Evolutionary conservation across 495 filamentous ascomycete genomes (phyloP).

Genomic region (Annulohypoxylon nitens): DNA sequence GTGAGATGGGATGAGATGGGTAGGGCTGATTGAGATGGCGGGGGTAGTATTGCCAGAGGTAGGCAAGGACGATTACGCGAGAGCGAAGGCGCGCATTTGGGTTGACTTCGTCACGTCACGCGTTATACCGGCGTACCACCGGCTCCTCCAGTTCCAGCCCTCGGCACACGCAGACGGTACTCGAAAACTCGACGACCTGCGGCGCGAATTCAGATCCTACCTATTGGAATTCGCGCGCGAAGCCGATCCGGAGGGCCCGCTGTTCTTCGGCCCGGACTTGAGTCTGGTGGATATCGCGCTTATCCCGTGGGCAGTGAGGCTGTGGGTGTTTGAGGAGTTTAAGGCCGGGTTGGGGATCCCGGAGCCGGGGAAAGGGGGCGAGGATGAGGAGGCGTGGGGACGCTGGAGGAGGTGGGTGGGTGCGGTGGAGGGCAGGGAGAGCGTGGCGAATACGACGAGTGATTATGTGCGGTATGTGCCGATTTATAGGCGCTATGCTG

Average conservation of each 20-base stretch:
- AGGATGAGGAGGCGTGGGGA: slow-evolving; percentile 65
- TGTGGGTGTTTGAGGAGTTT: slow-evolving; percentile 75
- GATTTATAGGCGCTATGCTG: slow-evolving; percentile 73
- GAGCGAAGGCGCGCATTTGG: slow-evolving; percentile 69
- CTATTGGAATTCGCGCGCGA: slow-evolving; percentile 66
- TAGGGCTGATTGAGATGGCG: too few relatives aligned
- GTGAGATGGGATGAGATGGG: too few relatives aligned
- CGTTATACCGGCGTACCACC: slow-evolving; percentile 69
- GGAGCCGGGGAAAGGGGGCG: slow-evolving; percentile 54
- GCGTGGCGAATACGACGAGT: slow-evolving; percentile 67
- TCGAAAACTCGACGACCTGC: slow-evolving; percentile 57
- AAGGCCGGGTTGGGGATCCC: slow-evolving; percentile 69
- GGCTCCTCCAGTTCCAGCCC: slow-evolving; percentile 70
- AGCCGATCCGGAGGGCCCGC: slow-evolving; percentile 66
- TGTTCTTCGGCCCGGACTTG: slow-evolving; percentile 66
- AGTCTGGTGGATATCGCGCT: slow-evolving; percentile 68
- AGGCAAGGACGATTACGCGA: slow-evolving; percentile 61
- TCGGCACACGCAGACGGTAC: slow-evolving; percentile 56
- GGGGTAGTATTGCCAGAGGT: slow-evolving; percentile 56
- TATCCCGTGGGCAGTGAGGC: slow-evolving; percentile 66
- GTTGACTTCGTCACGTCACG: slow-evolving; percentile 71
- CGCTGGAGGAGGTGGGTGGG: slow-evolving; percentile 68
- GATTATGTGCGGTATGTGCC: slow-evolving; percentile 68
- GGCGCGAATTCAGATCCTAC: slow-evolving; percentile 44
- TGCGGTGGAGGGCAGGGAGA: slow-evolving; percentile 63